Base-by-base conservation (phyloP, 768 basidiomycete species). In the Tricholoma sp. region DNA sequence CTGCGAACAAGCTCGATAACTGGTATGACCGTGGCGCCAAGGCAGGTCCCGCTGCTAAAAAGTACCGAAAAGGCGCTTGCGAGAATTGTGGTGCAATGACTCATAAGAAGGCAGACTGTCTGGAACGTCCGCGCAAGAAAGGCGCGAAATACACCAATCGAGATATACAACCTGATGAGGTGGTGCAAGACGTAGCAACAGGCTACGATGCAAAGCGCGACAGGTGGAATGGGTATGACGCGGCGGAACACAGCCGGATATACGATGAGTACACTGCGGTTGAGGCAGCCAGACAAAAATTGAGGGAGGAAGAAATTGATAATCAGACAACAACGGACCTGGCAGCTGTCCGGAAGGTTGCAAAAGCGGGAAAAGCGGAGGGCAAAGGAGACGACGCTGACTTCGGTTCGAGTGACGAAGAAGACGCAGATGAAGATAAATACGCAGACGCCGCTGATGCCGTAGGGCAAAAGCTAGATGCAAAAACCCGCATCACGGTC, bases 11-110 rank as follows among this genome's bases (percentile, higher is more conserved):
- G 70, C 85, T 95, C 63, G 86, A 94, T 63, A 82, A 83, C 57
- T 95, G 94, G 90, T 98, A 97, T 69, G 89, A 93, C 71, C 82
- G 96, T 60, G 92, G 92, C 12, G 80, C 79, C 13, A 88, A 83
- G 60, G 83, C 88, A 0, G 94, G 92, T 10, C 94, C 94, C 1
- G 93, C 93, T 2, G 91, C 96, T 29, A 97, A 94, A 70, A 98
- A 98, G 72, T 99, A 89, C 68, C 84, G 97, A 61, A 95, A 96
- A 68, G 97, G 97, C 33, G 97, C 97, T 29, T 99, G 97, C 76
- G 95, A 98, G 76, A 99, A 99, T 67, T 99, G 97, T 61, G 97
- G 97, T 56, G 91, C 97, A 15, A 88, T 98, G 80, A 92, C 94
- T 0, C 97, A 99, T 76, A 88, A 89, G 70, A 82, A 78, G 58